These are phyloP conservation scores for Irineochytrium annulatum DNA, from an alignment of 192 early-diverging fungal species.

Conservation along the genomic window DNA sequence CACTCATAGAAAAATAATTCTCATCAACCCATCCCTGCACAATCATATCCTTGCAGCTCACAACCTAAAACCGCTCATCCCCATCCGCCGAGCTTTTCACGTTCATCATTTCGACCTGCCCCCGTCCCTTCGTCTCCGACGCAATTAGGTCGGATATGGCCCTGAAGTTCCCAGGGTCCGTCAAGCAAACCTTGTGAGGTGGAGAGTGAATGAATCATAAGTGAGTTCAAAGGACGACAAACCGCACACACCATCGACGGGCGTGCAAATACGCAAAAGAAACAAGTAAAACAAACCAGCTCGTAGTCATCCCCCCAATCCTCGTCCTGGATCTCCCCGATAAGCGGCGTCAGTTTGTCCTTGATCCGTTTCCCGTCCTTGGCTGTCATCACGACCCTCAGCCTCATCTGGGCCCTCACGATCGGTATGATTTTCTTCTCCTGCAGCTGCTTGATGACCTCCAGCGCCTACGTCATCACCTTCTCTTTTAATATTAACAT, in stretches of 20 bases:
- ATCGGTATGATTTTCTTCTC: slow-evolving; percentile 88
- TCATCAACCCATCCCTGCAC: no score
- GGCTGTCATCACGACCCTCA: slow-evolving; percentile 71
- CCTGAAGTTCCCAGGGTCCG: slow-evolving; percentile 93
- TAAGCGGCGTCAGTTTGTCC: slow-evolving; percentile 61
- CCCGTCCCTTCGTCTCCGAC: slow-evolving; percentile 80
- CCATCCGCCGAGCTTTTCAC: slow-evolving; percentile 33
- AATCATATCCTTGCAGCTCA: no score
- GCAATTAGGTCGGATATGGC: slow-evolving; percentile 79
- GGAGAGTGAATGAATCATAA: slow-evolving; percentile 3
- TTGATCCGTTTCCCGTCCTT: slow-evolving; percentile 89
- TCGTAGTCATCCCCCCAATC: slow-evolving; percentile 81
- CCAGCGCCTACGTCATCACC: slow-evolving; percentile 76
- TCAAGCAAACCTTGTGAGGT: slow-evolving; percentile 59
- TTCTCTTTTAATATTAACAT: no score
- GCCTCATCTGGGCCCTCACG: slow-evolving; percentile 87
- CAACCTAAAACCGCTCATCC: slow-evolving; percentile 27
- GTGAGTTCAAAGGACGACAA: no score
- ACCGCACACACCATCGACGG: no score
- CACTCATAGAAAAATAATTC: no score
- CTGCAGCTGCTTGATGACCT: slow-evolving; percentile 90
- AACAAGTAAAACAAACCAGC: slow-evolving; percentile 59
- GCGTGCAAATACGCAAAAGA: no score
- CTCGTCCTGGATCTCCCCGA: slow-evolving; percentile 71
- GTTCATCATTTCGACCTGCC: slow-evolving; percentile 81